Evolutionary conservation across 768 basidiomycete genomes (phyloP), one percentile per base, ranked within the genome.

Genomic region (Leccinum incarnatum): DNA sequence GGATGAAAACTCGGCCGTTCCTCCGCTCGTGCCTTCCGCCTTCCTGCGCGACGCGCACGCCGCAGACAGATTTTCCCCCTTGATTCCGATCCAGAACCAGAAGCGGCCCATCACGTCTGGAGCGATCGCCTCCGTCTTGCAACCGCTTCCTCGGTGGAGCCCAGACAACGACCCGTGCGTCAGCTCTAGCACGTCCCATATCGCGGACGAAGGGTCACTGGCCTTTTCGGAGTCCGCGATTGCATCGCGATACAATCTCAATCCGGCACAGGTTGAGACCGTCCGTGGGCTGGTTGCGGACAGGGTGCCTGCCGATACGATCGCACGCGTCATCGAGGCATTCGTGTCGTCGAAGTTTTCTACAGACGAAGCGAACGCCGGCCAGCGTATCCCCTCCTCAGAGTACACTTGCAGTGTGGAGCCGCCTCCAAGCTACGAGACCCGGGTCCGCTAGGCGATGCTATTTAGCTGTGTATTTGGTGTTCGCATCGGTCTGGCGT

Each of bases 351-450:
- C 15, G 15, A 37, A 7, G 17, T 12, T 6, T 17, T 17, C 37
- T 8, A 0, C 37, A 5, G 21, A 19, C 11, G 55, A 36, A 27
- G 11, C 25, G 29, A 29, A 25, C n/a, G 6, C 50, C 6, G 29
- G 27, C 23, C 11, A 27, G 6, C 8, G 14, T 27, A 14, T 37
- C 0, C 4, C 52, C 29, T 2, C 19, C 8, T 25, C 34, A 15
- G 50, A 62, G 62, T 17, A 5, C 54, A 12, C 14, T n/a, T 5
- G 37, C 15, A 59, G 65, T 17, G 34, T 17, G 29, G 37, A 52
- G 25, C 58, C 59, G 1, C 68, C 65, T 8, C 67, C 67, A 6
- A 69, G 68, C 29, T 69, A 70, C 25, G 57, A 58, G 42, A 62
- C 61, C 2, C 58, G 40, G 23, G 51, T 19, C 15, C 45, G 17